A percentile compares a stretch with the other conserved stretches of the same genome.
phyloP scores from a whole-genome alignment of 305 asterid genomes.

The Rubia tinctorum region DNA sequence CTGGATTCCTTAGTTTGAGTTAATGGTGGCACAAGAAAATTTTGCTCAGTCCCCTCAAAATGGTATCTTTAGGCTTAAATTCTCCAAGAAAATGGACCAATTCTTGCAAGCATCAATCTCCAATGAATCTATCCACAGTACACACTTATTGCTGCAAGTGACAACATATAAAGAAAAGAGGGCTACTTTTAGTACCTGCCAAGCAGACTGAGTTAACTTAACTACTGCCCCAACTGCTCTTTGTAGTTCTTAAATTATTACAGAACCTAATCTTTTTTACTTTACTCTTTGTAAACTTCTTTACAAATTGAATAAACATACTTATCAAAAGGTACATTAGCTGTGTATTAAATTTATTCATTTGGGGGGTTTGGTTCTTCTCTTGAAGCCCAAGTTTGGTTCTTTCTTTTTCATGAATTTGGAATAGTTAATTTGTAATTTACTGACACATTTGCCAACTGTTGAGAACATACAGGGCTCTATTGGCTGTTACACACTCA shows the following conservation, averaged over 20 bases:
- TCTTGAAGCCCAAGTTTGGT: conserved; percentile 75
- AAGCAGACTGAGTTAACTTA: conserved; percentile 44
- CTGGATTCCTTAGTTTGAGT: conserved; percentile 32
- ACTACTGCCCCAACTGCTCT: conserved; percentile 81
- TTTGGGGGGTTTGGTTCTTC: conserved; percentile 68
- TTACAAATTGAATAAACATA: background rate
- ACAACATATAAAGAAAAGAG: conserved; percentile 29
- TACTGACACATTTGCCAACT: conserved; percentile 88
- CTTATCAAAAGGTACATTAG: conserved; percentile 11
- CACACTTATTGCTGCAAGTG: conserved; percentile 13
- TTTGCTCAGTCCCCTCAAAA: conserved; percentile 29
- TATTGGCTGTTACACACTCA: conserved; percentile 87
- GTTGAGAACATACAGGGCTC: conserved; percentile 37
- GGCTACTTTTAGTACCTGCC: conserved; percentile 38
- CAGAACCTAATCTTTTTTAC: conserved; percentile 53
- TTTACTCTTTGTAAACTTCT: conserved; percentile 39
- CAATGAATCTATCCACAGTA: conserved; percentile 21
- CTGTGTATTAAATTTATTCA: conserved; percentile 19
- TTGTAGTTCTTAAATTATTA: conserved; percentile 60
- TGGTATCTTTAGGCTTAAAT: conserved; percentile 42
- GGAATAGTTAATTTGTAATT: conserved; percentile 19
- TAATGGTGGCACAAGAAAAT: conserved; percentile 28
- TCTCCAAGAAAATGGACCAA: conserved; percentile 42
- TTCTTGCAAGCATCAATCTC: conserved; percentile 39
- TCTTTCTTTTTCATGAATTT: conserved; percentile 15